Base-by-base conservation (phyloP, 345 rosid genomes). In the Dipteronia sinensis region DNA sequence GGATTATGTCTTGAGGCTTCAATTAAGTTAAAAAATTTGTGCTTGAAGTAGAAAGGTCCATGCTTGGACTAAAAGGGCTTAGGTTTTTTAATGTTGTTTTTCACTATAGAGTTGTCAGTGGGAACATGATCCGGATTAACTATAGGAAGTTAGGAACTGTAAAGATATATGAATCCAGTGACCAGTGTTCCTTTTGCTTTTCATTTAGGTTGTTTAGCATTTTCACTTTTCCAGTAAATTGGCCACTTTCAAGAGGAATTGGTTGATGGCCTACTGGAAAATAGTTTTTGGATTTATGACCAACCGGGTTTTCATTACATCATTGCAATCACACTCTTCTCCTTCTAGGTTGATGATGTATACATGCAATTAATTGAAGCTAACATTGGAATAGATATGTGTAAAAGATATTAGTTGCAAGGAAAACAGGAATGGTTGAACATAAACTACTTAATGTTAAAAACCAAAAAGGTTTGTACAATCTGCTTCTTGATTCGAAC, bases 401-500 rank as follows among this genome's bases (percentile, higher is more conserved):
- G 55, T 7, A 6, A 38, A 61, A 22, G 20, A 38, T 20, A 40
- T 40, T 40, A 73, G 55, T 51, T 22, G 34, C 7, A n/a, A 22
- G 53, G 49, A 22, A 8, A 67, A 40, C 2, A 31, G 49, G 25
- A 5, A 23, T 20, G 25, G 25, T 22, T 61, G 65, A 56, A 11
- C 40, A 22, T 44, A 38, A 62, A 62, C 58, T 73, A 49, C 65
- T 63, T 6, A 62, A 42, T 42, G 38, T 42, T 42, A 42, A 42
- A 49, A 74, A 67, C 53, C 25, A 53, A 10, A 67, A 42, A 63
- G 19, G 16, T 17, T 42, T 53, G 11, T 74, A 27, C 20, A 29
- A 47, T 74, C 59, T n/a, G 7, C 49, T 34, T 78, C 20, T 22
- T 68, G 72, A 72, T 71, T 29, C 46, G 56, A 53, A 63, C 22